Conservation (phyloP, 202 grass and related monocot genomes). For the Carex sylvatica region DNA sequence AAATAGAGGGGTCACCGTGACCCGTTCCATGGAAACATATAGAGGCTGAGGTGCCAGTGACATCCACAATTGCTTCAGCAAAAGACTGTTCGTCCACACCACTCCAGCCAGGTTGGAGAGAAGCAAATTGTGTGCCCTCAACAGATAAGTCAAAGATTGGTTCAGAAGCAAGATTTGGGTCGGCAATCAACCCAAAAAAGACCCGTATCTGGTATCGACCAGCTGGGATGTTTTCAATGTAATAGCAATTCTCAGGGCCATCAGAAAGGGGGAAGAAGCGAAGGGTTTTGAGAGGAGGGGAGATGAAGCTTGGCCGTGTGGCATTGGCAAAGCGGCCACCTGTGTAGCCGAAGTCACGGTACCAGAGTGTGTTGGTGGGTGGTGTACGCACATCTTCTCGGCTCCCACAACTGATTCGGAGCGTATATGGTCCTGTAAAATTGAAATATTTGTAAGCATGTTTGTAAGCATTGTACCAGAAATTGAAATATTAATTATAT, state of each 20-base stretch:
- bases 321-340: conserved; percentile 87
- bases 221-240: conserved; percentile 64
- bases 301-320: conserved; percentile 60
- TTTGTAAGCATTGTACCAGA: neutral
- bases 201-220: conserved; percentile 81
- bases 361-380: conserved; percentile 84
- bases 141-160: conserved; percentile 94
- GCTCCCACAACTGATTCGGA: conserved; percentile 94
- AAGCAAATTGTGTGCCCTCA: conserved; percentile 84
- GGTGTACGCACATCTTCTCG: conserved; percentile 60
- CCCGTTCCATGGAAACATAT: conserved; percentile 96
- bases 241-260: conserved; percentile 95
- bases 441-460: neutral
- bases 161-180: conserved; percentile 70
- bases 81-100: conserved; percentile 73
- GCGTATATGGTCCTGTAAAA: conserved; percentile 73
- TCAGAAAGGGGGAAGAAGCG: conserved; percentile 81
- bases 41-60: conserved; percentile 52
- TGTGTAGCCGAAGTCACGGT: conserved; percentile 88
- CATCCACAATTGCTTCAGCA: conserved; percentile 74
- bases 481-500: neutral
- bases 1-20: conserved; percentile 89
- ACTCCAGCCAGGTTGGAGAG: conserved; percentile 84
- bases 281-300: conserved; percentile 76
- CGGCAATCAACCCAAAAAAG: conserved; percentile 76